These are phyloP conservation scores for Ceratopteris richardii DNA, from an alignment of 75 land plant genomes.

Conservation along the genomic window DNA sequence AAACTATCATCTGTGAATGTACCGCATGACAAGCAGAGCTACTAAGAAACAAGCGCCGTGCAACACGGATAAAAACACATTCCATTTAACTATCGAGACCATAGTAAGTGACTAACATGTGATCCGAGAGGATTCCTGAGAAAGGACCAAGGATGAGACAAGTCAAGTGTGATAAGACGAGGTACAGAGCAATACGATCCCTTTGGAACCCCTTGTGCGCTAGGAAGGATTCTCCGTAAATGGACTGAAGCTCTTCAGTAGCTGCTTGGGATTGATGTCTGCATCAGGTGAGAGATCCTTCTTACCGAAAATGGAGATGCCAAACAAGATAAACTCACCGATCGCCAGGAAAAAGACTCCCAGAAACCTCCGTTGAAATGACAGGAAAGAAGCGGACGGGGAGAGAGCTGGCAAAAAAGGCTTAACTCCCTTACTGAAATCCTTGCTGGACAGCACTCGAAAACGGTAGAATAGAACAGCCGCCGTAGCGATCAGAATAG, in stretches of 20 bases:
- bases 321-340: slow-evolving; percentile 24
- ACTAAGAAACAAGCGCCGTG: too few species aligned
- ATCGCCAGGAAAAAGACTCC: slow-evolving; percentile 47
- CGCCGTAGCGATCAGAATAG: slow-evolving; percentile 29
- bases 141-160: slow-evolving; percentile 46
- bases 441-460: slow-evolving; percentile 11
- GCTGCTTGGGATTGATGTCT: too few species aligned
- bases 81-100: too few species aligned
- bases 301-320: too few species aligned
- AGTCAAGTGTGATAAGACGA: slow-evolving; percentile 33
- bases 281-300: too few species aligned
- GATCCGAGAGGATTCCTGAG: slow-evolving; percentile 53
- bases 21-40: too few species aligned
- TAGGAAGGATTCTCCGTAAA: slow-evolving; percentile 56
- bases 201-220: slow-evolving; percentile 34
- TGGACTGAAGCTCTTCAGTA: slow-evolving; percentile 49
- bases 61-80: too few species aligned
- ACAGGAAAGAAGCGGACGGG: slow-evolving; percentile 23
- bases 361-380: slow-evolving; percentile 55
- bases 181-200: slow-evolving; percentile 37
- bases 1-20: too few species aligned
- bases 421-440: slow-evolving; percentile 7
- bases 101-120: slow-evolving; percentile 37
- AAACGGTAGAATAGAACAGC: slow-evolving; percentile 29
- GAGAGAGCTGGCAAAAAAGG: slow-evolving; percentile 18